Evolutionary conservation across 2,329 filamentous ascomycete genomes (phyloP), one percentile per base, ranked within the genome.

Genomic region (Beauveria medogensis): DNA sequence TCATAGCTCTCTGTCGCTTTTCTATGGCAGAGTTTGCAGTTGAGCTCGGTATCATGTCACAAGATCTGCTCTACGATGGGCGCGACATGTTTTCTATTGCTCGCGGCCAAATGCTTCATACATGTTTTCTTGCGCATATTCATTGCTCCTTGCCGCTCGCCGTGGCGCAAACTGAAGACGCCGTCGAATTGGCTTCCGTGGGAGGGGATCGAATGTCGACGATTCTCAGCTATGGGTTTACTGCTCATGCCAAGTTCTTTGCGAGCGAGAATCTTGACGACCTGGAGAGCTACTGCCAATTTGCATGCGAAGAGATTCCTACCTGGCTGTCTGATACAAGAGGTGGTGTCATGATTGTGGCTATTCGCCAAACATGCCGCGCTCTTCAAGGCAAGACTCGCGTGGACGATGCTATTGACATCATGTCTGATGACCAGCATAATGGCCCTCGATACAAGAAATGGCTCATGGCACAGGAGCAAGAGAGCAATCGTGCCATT

Each of bases 371-470:
- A 69, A 80, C 83, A 26, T 82, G 81, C 55, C 82, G 88, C 54
- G 87, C 90, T 24, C 73, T 92, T 22, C 88, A 91, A 69, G 90
- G 90, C 59, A 92, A 91, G 71, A 92, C 90, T 0, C 73, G 73
- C 12, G 73, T 73, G 3, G 72, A 75, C 12, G 75, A 80, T 10
- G 73, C 85, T 0, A 68, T 77, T 0, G 76, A 80, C 20, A 78
- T 92, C 12, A 81, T 92, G 76, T 83, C 79, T 46, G 89, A 92
- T 65, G 78, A 83, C n/a, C 78, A 84, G 50, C 89, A 92, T 67
- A 79, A 83, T 60, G 78, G 83, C 1, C 65, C 71, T 2, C 71
- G 72, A 2, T 88, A 88, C 72, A 86, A 80, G 80, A 80, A 72
- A 52, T 90, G 83, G 84, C 74, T 81, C 57, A 74, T 63, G 68